Evolutionary conservation across 169 alveolate species (phyloP).

Genomic region (Plasmodium billcollinsi): DNA sequence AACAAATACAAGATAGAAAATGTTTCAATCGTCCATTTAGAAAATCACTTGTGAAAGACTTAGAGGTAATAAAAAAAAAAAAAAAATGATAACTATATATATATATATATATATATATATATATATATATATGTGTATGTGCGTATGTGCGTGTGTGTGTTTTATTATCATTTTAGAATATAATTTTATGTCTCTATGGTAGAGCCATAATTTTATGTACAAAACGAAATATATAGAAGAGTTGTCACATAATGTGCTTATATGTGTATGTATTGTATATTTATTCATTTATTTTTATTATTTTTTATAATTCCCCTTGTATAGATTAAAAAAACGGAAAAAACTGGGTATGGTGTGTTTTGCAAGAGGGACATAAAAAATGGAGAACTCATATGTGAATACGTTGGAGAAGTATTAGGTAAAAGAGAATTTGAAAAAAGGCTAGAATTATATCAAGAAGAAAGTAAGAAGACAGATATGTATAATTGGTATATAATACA

Average conservation of each 20-base stretch:
- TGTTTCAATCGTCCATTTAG: slow-evolving; percentile 79
- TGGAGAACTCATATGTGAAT: slow-evolving; percentile 88
- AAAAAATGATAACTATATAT: not conserved
- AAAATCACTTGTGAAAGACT: slow-evolving; percentile 21
- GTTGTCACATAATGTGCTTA: not conserved
- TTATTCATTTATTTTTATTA: not conserved
- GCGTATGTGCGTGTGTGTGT: not conserved
- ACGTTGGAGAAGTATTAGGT: slow-evolving; percentile 88
- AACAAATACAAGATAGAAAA: slow-evolving; percentile 59
- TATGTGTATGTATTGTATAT: not conserved
- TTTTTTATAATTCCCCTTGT: not conserved
- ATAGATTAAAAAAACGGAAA: slow-evolving; percentile 78
- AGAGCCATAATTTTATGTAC: not conserved
- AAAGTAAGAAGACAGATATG: slow-evolving; percentile 77
- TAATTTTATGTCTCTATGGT: not conserved
- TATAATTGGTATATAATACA: slow-evolving; percentile 92
- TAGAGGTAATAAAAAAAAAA: slow-evolving; percentile 52
- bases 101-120: not conserved
- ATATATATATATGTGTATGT: not conserved
- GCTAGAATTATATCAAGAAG: slow-evolving; percentile 35
- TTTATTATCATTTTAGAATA: not conserved
- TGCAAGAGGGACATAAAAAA: slow-evolving; percentile 82
- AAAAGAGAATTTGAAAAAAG: slow-evolving; percentile 83
- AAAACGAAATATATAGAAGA: not conserved
- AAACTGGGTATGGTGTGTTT: slow-evolving; percentile 87